Evolutionary conservation across 2,329 filamentous ascomycete species (phyloP).

Genomic region (Xylariaceae sp.): DNA sequence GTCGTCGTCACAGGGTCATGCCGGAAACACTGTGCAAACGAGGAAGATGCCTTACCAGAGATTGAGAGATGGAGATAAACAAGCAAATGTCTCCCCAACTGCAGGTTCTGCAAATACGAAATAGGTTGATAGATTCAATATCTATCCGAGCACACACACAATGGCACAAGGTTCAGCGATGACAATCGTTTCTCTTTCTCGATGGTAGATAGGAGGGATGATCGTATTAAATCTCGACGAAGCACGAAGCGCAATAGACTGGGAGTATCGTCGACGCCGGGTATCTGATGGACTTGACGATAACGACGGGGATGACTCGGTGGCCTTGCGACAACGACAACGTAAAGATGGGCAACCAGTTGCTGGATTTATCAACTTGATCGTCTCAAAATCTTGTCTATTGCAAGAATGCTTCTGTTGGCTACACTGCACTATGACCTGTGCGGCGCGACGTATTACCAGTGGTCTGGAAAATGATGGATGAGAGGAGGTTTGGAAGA

Average conservation of each 20-base stretch:
- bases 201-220: conserved; percentile 32
- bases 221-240: conserved; percentile 33
- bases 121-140: conserved; percentile 41
- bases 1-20: neutral
- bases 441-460: conserved; percentile 38
- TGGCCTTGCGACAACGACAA: conserved; percentile 38
- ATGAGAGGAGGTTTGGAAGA: conserved; percentile 19
- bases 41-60: conserved; percentile 63
- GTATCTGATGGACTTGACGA: conserved; percentile 41
- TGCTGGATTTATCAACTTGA: neutral
- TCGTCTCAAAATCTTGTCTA: conserved; percentile 36
- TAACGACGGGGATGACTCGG: conserved; percentile 39
- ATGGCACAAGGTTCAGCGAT: conserved; percentile 33
- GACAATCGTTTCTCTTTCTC: conserved; percentile 33
- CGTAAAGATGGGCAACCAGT: conserved; percentile 23
- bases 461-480: conserved; percentile 16
- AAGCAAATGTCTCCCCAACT: conserved; percentile 95
- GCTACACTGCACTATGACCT: conserved; percentile 45
- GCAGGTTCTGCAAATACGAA: conserved; percentile 39
- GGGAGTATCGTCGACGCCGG: conserved; percentile 41
- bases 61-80: conserved; percentile 95
- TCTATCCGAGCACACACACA: conserved; percentile 37
- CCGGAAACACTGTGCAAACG: no score
- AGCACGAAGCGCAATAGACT: conserved; percentile 40
- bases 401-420: conserved; percentile 38